Base-by-base conservation (phyloP, 2,329 filamentous ascomycete genomes). In the Trichoderma sp. region DNA sequence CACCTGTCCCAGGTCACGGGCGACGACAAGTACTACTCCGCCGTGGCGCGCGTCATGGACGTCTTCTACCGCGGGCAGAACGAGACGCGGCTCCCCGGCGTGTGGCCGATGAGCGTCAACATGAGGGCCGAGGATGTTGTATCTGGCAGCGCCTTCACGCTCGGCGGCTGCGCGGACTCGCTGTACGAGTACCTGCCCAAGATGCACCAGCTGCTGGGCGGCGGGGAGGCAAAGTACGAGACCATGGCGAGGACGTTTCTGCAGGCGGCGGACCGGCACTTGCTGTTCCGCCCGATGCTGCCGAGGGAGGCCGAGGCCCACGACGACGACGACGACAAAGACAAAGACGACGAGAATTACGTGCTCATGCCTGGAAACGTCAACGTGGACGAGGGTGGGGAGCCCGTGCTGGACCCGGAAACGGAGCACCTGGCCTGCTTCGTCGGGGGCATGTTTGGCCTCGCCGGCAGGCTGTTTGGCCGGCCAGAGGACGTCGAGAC, bases 151-250 rank as follows among this genome's bases (percentile, higher is more conserved):
- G 41, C 57, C 1, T 80, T 79, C 55, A 78, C 76, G 0, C 71
- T 80, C 5, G 79, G 78, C 5, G 78, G 74, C 6, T 72, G 72
- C 48, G 77, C 75, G n/a, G 80, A 83, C 65, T 82, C 74, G 80
- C 80, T 69, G 67, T 96, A 95, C 77, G 92, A 96, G 78, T 96
- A 96, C 72, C 84, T 96, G 24, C 89, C 96, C 75, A 97, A 96
- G 80, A 95, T 96, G 91, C 95, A 88, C 70, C 69, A 72, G 56
- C 78, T 90, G 2, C 80, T 90, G 0, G 83, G 85, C 28, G 87
- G 88, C 3, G 76, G 78, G 7, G 76, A 82, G 19, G 57, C 83
- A 26, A 73, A 85, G 66, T 90, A 90, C 72, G 79, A 80, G 52
- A 78, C 74, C 45, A 85, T 90, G 80, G 74, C 90, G 73, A 78